Conservation (phyloP, 2,329 filamentous ascomycete genomes). For the Exophiala phaeomuriformis region DNA sequence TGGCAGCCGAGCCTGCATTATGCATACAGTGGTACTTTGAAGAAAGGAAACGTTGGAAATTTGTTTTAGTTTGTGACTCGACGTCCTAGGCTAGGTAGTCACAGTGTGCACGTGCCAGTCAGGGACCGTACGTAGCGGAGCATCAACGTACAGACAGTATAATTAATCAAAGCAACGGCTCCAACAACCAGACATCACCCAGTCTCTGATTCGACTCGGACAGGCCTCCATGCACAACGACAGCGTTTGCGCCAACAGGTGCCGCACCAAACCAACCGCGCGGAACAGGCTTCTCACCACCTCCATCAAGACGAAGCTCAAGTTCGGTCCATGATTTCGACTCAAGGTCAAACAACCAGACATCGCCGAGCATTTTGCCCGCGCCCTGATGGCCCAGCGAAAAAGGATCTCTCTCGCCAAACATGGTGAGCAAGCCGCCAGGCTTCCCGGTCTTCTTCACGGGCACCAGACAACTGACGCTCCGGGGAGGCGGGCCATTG, state of each 20-base stretch:
- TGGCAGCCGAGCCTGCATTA: too few species aligned
- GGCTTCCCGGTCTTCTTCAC: too few species aligned
- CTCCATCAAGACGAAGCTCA: background rate
- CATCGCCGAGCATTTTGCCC: conserved; percentile 49
- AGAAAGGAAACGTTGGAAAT: too few species aligned
- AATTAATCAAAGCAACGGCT: background rate
- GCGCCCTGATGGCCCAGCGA: conserved; percentile 48
- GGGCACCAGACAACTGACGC: conserved; percentile 44
- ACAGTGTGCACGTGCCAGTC: too few species aligned
- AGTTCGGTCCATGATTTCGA: conserved; percentile 33
- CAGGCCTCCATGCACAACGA: conserved; percentile 47
- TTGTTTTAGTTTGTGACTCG: too few species aligned
- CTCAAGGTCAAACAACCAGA: conserved; percentile 43
- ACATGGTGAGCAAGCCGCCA: conserved; percentile 47
- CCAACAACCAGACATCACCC: conserved; percentile 44
- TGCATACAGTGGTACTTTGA: too few species aligned
- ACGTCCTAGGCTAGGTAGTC: too few species aligned
- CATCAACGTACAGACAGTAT: too few species aligned
- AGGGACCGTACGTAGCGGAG: too few species aligned
- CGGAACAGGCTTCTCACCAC: conserved; percentile 32
- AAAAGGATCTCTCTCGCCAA: conserved; percentile 50
- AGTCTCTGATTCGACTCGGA: conserved; percentile 47
- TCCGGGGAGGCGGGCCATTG: conserved; percentile 43
- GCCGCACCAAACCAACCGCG: conserved; percentile 52
- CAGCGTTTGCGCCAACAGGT: conserved; percentile 30